phyloP scores from a whole-genome alignment of 1,284 basidiomycete genomes.

The Abortiporus biennis region DNA sequence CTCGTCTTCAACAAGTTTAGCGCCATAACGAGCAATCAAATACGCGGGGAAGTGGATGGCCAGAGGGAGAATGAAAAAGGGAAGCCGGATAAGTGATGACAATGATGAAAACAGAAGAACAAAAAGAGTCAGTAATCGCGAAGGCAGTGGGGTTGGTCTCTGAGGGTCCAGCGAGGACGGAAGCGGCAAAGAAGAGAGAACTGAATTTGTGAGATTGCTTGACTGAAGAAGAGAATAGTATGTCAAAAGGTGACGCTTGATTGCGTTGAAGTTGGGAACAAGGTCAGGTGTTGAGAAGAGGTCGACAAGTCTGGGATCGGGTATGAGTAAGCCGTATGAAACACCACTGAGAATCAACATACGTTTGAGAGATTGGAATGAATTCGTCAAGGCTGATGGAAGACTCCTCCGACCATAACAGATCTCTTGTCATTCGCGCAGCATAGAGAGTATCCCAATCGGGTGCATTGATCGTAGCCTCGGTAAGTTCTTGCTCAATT shows the following conservation, averaged over 20 bases:
- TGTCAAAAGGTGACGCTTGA: slow-evolving; percentile 69
- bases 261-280: slow-evolving; percentile 52
- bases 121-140: slow-evolving; percentile 74
- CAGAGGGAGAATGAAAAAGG: slow-evolving; percentile 84
- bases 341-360: slow-evolving; percentile 6
- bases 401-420: slow-evolving; percentile 80
- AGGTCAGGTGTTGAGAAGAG: slow-evolving; percentile 68
- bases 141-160: slow-evolving; percentile 66
- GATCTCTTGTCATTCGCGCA: slow-evolving; percentile 83
- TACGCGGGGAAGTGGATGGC: slow-evolving; percentile 82
- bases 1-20: slow-evolving; percentile 75
- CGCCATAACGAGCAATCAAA: slow-evolving; percentile 69
- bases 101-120: slow-evolving; percentile 76
- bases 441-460: slow-evolving; percentile 90
- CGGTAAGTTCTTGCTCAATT: slow-evolving; percentile 67
- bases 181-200: slow-evolving; percentile 73
- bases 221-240: slow-evolving; percentile 86
- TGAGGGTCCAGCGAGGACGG: slow-evolving; percentile 77
- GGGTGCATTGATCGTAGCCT: slow-evolving; percentile 84
- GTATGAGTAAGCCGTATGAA: not conserved
- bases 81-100: slow-evolving; percentile 62
- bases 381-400: slow-evolving; percentile 76
- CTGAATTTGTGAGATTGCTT: slow-evolving; percentile 77
- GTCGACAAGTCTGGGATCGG: slow-evolving; percentile 59
- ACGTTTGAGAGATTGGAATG: slow-evolving; percentile 87